phyloP scores from a whole-genome alignment of 345 rosid species.

The Bretschneidera sinensis region DNA sequence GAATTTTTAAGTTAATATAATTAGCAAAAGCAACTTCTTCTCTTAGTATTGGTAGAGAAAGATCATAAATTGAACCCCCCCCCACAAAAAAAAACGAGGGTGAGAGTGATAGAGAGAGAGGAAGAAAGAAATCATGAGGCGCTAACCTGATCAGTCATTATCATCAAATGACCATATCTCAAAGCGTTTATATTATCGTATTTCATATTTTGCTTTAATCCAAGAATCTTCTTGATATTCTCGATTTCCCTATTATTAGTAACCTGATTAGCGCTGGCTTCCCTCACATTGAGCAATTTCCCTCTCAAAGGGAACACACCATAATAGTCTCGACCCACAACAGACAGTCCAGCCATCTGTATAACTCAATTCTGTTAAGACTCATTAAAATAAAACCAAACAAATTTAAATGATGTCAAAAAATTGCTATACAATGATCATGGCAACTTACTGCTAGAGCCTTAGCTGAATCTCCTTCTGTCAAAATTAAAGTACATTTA shows the following conservation, averaged over 20 bases:
- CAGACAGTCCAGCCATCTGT: constrained; percentile 78
- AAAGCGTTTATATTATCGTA: constrained; percentile 72
- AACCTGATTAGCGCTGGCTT: constrained; percentile 77
- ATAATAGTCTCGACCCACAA: constrained; percentile 53
- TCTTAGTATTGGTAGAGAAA: not conserved
- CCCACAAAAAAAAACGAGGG: too few species aligned
- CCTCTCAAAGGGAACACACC: constrained; percentile 97
- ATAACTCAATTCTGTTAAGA: constrained; percentile 10
- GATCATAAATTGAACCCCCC: too few species aligned
- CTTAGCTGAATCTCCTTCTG: constrained; percentile 99
- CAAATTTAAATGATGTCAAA: not conserved
- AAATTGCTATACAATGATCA: not conserved
- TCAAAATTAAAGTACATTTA: constrained; percentile 79
- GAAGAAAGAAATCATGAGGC: not conserved
- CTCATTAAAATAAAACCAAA: not conserved
- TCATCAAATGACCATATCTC: constrained; percentile 98
- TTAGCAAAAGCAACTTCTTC: not conserved
- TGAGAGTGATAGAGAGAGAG: too few species aligned
- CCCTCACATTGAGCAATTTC: constrained; percentile 89
- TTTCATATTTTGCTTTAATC: constrained; percentile 73
- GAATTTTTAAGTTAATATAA: not conserved
- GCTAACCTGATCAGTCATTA: constrained; percentile 95
- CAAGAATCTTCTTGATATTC: constrained; percentile 84
- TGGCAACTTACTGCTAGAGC: constrained; percentile 72
- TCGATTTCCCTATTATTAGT: constrained; percentile 86